These are phyloP conservation scores for Pholiota microspora DNA, from an alignment of 768 basidiomycete genomes.

Conservation along the genomic window DNA sequence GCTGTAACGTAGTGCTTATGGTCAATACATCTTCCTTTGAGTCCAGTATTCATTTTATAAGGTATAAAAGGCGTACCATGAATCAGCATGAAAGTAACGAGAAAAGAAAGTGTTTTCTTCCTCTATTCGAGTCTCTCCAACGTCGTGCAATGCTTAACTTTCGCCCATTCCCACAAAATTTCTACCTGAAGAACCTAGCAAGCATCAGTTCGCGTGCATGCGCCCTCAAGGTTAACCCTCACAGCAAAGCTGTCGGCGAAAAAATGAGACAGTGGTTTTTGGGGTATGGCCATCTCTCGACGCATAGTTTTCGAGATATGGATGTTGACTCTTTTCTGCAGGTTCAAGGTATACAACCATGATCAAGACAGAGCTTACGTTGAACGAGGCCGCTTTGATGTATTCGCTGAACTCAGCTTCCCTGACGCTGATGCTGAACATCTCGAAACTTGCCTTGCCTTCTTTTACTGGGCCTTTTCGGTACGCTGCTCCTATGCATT, in stretches of 20 bases:
- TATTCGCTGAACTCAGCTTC: constrained; percentile 19
- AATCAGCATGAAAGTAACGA: no score
- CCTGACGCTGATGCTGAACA: constrained; percentile 19
- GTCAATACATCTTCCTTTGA: no score
- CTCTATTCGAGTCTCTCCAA: no score
- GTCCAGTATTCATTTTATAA: no score
- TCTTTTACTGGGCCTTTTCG: constrained; percentile 25
- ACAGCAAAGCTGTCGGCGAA: not conserved
- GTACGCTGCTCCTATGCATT: constrained; percentile 8
- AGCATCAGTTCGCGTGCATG: constrained; percentile 3
- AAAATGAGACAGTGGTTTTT: constrained; percentile 9
- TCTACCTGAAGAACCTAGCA: constrained; percentile 9
- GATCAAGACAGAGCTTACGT: constrained; percentile 9
- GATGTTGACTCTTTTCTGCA: not conserved
- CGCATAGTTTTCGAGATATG: no score
- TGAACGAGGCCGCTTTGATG: constrained; percentile 17
- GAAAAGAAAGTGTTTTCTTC: no score
- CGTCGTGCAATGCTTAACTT: constrained; percentile 3
- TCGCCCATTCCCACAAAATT: constrained; percentile 5
- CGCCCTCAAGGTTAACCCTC: constrained; percentile 6
- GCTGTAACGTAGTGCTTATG: no score
- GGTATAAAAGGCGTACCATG: no score
- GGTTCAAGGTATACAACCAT: constrained; percentile 17
- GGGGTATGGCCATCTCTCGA: not conserved
- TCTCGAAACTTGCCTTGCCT: constrained; percentile 23